Evolutionary conservation across 2,329 filamentous ascomycete species (phyloP).

Genomic region (Hortaea werneckii): DNA sequence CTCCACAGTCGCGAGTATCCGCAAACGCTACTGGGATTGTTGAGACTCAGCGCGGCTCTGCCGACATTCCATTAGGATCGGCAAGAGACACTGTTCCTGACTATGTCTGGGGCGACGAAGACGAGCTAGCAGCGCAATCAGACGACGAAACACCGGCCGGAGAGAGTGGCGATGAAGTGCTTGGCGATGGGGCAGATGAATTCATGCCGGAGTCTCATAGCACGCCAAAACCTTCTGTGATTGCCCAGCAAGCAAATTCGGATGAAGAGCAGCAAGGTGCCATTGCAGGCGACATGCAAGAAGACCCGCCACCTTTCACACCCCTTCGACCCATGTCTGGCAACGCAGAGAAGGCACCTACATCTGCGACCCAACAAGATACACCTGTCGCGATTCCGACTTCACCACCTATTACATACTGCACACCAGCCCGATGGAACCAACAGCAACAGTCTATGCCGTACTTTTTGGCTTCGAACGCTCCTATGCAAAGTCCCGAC

Average conservation of each 20-base stretch:
- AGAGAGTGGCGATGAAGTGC: too few relatives aligned
- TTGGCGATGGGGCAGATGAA: too few relatives aligned
- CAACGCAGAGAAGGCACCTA: neutral
- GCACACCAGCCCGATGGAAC: conserved; percentile 4
- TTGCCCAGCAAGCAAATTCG: neutral
- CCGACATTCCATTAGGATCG: too few relatives aligned
- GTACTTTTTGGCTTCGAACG: conserved; percentile 1
- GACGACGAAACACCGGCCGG: too few relatives aligned
- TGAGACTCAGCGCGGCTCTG: too few relatives aligned
- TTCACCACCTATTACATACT: neutral
- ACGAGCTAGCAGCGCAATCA: too few relatives aligned
- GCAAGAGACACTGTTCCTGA: too few relatives aligned
- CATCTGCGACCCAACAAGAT: neutral
- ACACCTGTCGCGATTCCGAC: neutral
- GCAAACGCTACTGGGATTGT: too few relatives aligned
- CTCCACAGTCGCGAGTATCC: too few relatives aligned
- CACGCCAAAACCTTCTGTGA: too few relatives aligned
- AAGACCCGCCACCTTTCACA: neutral
- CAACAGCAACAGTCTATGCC: conserved; percentile 2
- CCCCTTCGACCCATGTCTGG: neutral
- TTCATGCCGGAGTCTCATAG: too few relatives aligned
- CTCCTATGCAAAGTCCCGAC: conserved; percentile 1
- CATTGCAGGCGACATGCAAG: neutral
- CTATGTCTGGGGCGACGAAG: too few relatives aligned
- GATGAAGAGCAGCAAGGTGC: neutral